These are phyloP conservation scores for Phanerochaete carnosa DNA, from an alignment of 768 basidiomycete genomes.

Conservation along the genomic window DNA sequence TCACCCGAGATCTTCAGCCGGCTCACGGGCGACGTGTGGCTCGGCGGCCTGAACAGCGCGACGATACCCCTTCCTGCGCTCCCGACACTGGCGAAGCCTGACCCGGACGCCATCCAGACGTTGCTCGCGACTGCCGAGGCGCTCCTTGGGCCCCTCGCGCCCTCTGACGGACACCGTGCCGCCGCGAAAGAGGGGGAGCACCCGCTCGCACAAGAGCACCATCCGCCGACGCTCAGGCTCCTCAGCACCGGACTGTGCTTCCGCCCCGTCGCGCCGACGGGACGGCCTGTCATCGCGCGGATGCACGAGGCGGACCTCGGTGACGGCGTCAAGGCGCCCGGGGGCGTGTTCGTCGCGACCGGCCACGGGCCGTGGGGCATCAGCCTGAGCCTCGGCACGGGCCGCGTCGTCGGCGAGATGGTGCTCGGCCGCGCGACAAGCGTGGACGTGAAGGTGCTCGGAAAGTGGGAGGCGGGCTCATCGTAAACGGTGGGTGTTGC, in stretches of 20 bases:
- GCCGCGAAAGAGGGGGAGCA: background rate
- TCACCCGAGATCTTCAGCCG: slow-evolving; percentile 32
- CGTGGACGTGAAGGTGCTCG: slow-evolving; percentile 25
- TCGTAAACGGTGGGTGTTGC: background rate
- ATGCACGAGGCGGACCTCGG: slow-evolving; percentile 26
- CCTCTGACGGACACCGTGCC: background rate
- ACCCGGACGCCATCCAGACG: slow-evolving; percentile 9
- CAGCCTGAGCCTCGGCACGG: slow-evolving; percentile 29
- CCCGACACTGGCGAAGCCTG: slow-evolving; percentile 14
- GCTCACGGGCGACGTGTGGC: slow-evolving; percentile 26
- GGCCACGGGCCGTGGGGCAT: slow-evolving; percentile 41
- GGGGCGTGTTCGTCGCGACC: slow-evolving; percentile 29
- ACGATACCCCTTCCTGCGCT: slow-evolving; percentile 21
- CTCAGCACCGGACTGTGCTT: slow-evolving; percentile 30
- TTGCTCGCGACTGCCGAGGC: slow-evolving; percentile 12
- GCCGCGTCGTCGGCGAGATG: slow-evolving; percentile 28
- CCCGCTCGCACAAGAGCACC: background rate
- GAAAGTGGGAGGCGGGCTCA: slow-evolving; percentile 21
- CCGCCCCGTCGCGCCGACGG: slow-evolving; percentile 30
- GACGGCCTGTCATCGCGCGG: slow-evolving; percentile 29
- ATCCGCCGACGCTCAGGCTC: slow-evolving; percentile 20
- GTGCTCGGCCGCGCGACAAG: slow-evolving; percentile 24
- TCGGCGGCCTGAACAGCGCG: slow-evolving; percentile 30
- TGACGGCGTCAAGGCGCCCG: slow-evolving; percentile 17
- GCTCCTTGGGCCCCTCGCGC: slow-evolving; percentile 10